Evolutionary conservation across 495 filamentous ascomycete species (phyloP).

Genomic region (Choiromyces venosus): DNA sequence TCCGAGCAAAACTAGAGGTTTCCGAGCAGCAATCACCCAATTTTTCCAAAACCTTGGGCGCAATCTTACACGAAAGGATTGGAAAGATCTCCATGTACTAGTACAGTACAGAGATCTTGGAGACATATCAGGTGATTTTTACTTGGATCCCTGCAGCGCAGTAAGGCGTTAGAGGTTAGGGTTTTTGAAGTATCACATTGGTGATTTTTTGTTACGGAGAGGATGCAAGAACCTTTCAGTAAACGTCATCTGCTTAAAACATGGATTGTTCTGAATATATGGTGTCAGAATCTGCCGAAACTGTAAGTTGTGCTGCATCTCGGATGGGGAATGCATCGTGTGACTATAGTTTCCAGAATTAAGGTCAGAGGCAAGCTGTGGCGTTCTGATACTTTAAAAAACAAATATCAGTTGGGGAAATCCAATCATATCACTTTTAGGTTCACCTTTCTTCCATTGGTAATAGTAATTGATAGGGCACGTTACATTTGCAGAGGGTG

Average conservation of each 20-base stretch:
- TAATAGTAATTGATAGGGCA: neutral
- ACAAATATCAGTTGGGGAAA: neutral
- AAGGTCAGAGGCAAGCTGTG: neutral
- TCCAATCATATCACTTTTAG: neutral
- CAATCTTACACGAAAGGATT: neutral
- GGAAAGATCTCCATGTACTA: neutral
- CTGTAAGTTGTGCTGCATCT: neutral
- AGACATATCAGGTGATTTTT: neutral
- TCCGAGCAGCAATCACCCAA: neutral
- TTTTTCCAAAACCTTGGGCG: neutral
- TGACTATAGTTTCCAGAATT: neutral
- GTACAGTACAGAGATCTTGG: neutral
- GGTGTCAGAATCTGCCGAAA: neutral
- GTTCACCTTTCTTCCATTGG: neutral
- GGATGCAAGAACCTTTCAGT: too few relatives aligned
- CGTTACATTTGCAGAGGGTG: neutral
- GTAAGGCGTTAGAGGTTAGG: neutral
- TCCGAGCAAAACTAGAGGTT: neutral
- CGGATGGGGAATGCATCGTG: neutral
- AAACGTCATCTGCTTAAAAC: too few relatives aligned
- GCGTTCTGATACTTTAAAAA: neutral
- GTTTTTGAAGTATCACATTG: too few relatives aligned
- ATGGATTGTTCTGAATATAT: neutral
- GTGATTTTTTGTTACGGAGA: too few relatives aligned
- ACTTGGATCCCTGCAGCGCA: neutral